Conservation (phyloP, 371 early-diverging fungal genomes). For the Phascolomyces articulosus region DNA sequence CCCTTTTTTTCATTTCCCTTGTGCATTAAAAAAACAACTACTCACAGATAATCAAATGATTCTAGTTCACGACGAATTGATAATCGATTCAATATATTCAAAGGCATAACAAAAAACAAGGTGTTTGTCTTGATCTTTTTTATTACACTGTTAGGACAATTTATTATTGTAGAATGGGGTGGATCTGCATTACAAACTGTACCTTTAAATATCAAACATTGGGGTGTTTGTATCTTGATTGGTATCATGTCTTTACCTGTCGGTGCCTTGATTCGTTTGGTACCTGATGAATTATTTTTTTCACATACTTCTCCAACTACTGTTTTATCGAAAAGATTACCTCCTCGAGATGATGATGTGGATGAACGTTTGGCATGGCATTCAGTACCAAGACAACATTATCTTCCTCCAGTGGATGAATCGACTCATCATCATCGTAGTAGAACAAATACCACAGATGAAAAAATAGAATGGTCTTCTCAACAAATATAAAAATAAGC, state of each 20-base stretch:
- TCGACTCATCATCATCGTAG: no score
- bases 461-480: no score
- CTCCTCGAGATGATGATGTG: constrained; percentile 4
- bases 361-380: constrained; percentile 2
- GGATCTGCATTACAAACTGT: constrained; percentile 63
- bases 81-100: constrained; percentile 65
- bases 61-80: constrained; percentile 68
- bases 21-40: no score
- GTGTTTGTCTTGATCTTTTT: constrained; percentile 66
- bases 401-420: no score
- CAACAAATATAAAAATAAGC: no score
- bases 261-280: constrained; percentile 69
- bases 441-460: no score
- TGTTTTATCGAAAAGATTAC: neutral
- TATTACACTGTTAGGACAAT: constrained; percentile 57
- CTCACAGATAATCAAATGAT: no score
- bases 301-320: neutral
- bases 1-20: no score
- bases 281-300: constrained; percentile 53
- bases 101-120: constrained; percentile 54
- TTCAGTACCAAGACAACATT: neutral
- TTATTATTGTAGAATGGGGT: constrained; percentile 66
- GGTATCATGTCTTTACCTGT: constrained; percentile 73
- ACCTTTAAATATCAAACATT: constrained; percentile 55
- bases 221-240: constrained; percentile 67